Base-by-base conservation (phyloP, 78 protist species). In the Dictyostelium brefeldianum region DNA sequence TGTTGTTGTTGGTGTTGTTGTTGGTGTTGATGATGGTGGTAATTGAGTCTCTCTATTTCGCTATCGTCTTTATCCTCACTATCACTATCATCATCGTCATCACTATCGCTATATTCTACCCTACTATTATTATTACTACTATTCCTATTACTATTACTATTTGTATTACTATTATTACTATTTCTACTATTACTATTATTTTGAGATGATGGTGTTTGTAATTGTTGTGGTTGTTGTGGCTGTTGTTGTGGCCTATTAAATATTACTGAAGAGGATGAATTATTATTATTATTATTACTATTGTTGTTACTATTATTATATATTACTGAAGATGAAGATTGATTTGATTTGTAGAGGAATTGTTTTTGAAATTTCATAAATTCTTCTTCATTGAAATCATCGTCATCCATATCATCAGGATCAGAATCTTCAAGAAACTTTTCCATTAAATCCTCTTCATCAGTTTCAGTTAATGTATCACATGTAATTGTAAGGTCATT, bases 391-490 rank as follows among this genome's bases (percentile, higher is more conserved):
- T 78, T 78, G 0, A 78, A 36, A 27, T 54, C 36, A 31, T 78
- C 82, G 14, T 78, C 67, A 14, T 36, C 27, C 14, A 53, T 25
- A 14, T 51, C n/a, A 18, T 70, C 80, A 5, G 57, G 64, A 17
- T 46, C 50, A 20, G 78, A 48, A 15, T 74, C 92, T 62, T 74
- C 84, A 56, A 77, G 27, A 22, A 85, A 77, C 41, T 25, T 36
- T 22, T 71, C 91, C 17, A 36, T n/a, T 54, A 74, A 25, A 53
- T 77, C 92, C 1, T 77, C 84, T 78, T 78, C 83, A 59, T 85
- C 92, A 8, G 92, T 85, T 54, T 85, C 92, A 12, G 78, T 85
- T 6, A 85, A 78, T 17, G 92, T 85, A 25, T 85, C 92, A 51
- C 92, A 85, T 11, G 92, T 85, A 3, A 85, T 74, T n/a, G 81